Conservation (phyloP, 1,284 basidiomycete species). For the Mrakiaceae sp. region DNA sequence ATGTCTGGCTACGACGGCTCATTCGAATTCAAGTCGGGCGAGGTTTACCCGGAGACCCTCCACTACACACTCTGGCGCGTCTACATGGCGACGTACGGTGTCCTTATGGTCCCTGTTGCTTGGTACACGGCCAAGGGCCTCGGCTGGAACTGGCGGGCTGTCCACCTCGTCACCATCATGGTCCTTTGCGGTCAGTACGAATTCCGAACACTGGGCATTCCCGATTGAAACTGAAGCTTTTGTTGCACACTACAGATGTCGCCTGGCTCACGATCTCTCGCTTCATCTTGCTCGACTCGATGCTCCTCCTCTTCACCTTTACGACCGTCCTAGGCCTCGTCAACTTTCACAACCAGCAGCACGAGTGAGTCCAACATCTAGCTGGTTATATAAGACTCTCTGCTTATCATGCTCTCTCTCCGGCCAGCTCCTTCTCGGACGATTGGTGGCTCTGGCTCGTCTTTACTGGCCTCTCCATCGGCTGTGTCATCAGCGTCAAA, state of each 20-base stretch:
- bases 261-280: constrained; percentile 93
- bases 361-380: constrained; percentile 47
- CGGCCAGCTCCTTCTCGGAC: constrained; percentile 65
- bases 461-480: constrained; percentile 84
- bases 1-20: constrained; percentile 81
- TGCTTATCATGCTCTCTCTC: neutral
- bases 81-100: constrained; percentile 85
- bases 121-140: constrained; percentile 97
- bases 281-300: constrained; percentile 94
- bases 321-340: constrained; percentile 88
- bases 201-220: neutral
- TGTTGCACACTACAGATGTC: constrained; percentile 49
- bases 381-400: neutral
- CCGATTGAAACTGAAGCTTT: too few species aligned
- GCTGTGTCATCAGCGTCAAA: constrained; percentile 87
- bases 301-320: constrained; percentile 97
- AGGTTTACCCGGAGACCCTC: constrained; percentile 67
- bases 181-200: constrained; percentile 63
- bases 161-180: constrained; percentile 89
- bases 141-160: constrained; percentile 78
- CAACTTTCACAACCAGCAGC: constrained; percentile 94
- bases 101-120: constrained; percentile 85
- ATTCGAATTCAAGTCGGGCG: constrained; percentile 93
- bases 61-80: constrained; percentile 93
- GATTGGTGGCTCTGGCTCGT: constrained; percentile 96